Conservation (phyloP, 768 basidiomycete species). For the Rhodotorula paludigena region DNA sequence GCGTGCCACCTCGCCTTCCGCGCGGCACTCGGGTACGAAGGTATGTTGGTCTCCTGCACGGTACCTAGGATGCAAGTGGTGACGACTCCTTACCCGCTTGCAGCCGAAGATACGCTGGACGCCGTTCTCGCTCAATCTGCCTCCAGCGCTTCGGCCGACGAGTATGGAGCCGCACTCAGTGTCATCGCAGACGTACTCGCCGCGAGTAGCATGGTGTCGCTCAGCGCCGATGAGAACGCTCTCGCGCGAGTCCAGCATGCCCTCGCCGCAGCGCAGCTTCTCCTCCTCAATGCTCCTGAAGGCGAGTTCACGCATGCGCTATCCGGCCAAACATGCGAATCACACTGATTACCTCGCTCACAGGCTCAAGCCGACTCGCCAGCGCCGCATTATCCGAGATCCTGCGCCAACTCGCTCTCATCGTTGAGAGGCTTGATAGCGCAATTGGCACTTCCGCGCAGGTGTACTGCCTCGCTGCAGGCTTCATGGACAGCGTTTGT, state of each 20-base stretch:
- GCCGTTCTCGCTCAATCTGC: slow-evolving; percentile 1
- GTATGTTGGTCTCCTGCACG: background rate
- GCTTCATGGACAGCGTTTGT: slow-evolving; percentile 29
- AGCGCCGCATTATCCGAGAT: slow-evolving; percentile 20
- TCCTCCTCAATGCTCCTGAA: slow-evolving; percentile 27
- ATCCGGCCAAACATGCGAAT: background rate
- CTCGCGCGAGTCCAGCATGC: slow-evolving; percentile 5
- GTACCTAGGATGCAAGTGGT: no score
- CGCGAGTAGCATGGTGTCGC: background rate
- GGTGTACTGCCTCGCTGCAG: slow-evolving; percentile 12
- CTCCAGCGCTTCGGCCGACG: background rate
- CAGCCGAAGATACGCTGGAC: slow-evolving; percentile 6
- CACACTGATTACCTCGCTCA: no score
- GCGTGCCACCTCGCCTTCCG: slow-evolving; percentile 24
- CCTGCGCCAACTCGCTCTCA: slow-evolving; percentile 22
- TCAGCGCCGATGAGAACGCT: background rate
- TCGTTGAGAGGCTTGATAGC: background rate
- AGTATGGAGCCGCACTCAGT: background rate
- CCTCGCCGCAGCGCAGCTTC: slow-evolving; percentile 6
- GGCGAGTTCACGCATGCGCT: background rate
- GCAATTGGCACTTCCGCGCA: background rate
- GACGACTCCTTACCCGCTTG: no score
- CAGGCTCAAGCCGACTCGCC: slow-evolving; percentile 30
- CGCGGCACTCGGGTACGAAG: background rate
- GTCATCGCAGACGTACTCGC: background rate